Evolutionary conservation across 257 asterid genomes (phyloP).

Genomic region (Paulownia fortunei): DNA sequence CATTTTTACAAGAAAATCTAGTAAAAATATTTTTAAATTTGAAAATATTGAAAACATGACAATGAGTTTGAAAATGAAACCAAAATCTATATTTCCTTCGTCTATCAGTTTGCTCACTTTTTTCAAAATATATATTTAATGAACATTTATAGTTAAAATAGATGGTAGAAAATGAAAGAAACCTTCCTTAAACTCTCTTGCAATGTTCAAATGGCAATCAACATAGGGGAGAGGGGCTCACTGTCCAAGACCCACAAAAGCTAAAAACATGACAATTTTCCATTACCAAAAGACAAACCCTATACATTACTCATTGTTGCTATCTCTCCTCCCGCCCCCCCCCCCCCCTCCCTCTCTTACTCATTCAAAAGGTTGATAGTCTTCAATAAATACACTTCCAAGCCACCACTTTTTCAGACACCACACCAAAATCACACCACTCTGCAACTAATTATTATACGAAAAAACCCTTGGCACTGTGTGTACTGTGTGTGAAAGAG

Average conservation of each 20-base stretch:
- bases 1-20: too few species aligned
- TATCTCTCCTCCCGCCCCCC: neutral
- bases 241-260: slow-evolving; percentile 16
- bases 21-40: too few species aligned
- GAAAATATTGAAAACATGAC: too few species aligned
- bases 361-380: slow-evolving; percentile 30
- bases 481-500: slow-evolving; percentile 22
- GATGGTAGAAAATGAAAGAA: neutral
- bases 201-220: neutral
- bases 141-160: too few species aligned
- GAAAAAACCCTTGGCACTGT: slow-evolving; percentile 15
- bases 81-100: too few species aligned
- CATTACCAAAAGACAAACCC: slow-evolving; percentile 9
- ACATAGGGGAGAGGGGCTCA: neutral
- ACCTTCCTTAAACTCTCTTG: neutral
- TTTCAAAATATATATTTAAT: too few species aligned
- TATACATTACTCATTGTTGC: neutral
- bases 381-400: slow-evolving; percentile 6
- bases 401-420: slow-evolving; percentile 24
- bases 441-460: slow-evolving; percentile 15
- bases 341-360: neutral
- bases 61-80: too few species aligned
- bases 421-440: neutral
- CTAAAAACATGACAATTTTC: neutral
- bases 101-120: too few species aligned